Base-by-base conservation (phyloP, 2,329 filamentous ascomycete species). In the Bipolaris victoriae region DNA sequence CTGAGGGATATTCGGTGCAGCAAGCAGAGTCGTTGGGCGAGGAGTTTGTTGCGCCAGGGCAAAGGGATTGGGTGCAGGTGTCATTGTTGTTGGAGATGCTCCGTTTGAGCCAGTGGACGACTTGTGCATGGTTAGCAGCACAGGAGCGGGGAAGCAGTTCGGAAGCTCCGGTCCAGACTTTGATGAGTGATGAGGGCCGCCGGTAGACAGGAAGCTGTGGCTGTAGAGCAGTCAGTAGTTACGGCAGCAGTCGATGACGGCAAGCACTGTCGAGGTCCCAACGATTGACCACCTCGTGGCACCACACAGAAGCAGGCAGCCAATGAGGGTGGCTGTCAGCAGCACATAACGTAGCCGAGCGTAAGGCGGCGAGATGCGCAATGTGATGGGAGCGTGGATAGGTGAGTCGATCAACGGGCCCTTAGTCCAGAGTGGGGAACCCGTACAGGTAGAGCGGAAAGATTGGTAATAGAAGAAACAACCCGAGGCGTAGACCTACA, bases 21-120 rank as follows among this genome's bases (percentile, higher is more conserved):
- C 57, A 26, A 76, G 61, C 33, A 76, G 61, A 36, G 68, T 63
- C 47, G 66, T 61, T 41, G 69, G 58, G 33, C 71, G 72, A 47
- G 61, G 55, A 37, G 62, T 53, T 18, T 67, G 60, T 40, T 66
- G 66, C 43, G 68, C 56, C 43, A 68, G 61, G 26, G 68, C 57
- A 57, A 76, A 77, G 11, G 70, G 72, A 55, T 68, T 73, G 31
- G 70, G 62, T 29, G 71, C 70, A 22, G 72, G 70, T 51, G 77
- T 67, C 65, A 73, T 70, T 44, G 60, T 65, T 40, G 70, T 68
- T 50, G 75, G 69, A 29, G 75, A 76, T 22, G 63, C 69, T 49
- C 65, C 69, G 40, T 68, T 70, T n/a, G 75, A 72, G 18, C 54
- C 60, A 45, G 73, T 64, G 49, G 75, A 70, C 49, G 76, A 74